Evolutionary conservation across 163 green algal species (phyloP), one percentile per base, ranked within the genome.

Genomic region (Chlamydomonas reinhardtii): DNA sequence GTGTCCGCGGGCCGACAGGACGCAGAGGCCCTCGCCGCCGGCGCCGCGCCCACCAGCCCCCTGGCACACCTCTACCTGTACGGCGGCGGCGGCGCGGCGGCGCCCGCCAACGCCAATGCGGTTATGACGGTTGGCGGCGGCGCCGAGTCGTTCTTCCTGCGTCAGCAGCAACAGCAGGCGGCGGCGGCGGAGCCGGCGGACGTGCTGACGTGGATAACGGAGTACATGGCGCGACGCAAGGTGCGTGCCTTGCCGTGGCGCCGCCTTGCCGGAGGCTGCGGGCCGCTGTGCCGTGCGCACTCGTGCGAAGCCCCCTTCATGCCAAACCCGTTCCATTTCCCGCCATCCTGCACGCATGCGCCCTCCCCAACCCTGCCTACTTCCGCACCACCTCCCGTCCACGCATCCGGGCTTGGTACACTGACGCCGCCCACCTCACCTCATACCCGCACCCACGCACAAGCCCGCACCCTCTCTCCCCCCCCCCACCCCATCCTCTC

Each of bases 201-300:
- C 32, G 54, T 64, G 8, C 54, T 90, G 6, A 69, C 64, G 59
- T 62, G 69, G 70, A 80, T 86, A 2, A 56, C 73, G 0, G 56
- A 79, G 35, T 65, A 74, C 69, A 86, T 86, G 80, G 35, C 56
- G 2, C 32, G 80, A 22, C 24, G 39, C 24, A 80, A 74, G 80
- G 80, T 86, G 27, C 25, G 62, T n/a, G n/a, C n/a, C n/a, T n/a
- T n/a, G n/a, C n/a, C n/a, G n/a, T n/a, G n/a, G n/a, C n/a, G n/a
- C n/a, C n/a, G n/a, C n/a, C n/a, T n/a, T n/a, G n/a, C n/a, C n/a
- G n/a, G n/a, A n/a, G n/a, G n/a, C n/a, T n/a, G n/a, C n/a, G n/a
- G n/a, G n/a, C n/a, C n/a, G n/a, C n/a, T n/a, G n/a, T n/a, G n/a
- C n/a, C n/a, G n/a, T n/a, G n/a, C n/a, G n/a, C n/a, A n/a, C n/a